Conservation (phyloP, 441 rosid species). For the Pelargonium myrrhifolium region DNA sequence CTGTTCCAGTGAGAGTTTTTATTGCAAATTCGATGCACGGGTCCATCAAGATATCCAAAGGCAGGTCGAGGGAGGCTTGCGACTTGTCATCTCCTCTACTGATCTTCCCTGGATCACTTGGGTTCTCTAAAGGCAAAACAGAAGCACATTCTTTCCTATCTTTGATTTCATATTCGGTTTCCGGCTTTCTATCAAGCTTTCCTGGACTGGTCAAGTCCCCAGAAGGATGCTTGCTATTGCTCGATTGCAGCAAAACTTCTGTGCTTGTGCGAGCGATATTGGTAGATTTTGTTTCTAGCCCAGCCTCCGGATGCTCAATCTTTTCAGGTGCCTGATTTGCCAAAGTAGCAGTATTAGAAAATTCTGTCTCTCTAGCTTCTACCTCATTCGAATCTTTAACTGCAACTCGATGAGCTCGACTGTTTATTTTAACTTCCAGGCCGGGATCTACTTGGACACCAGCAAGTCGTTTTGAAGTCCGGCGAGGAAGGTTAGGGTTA, state of each 20-base stretch:
- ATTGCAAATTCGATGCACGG: conserved; percentile 99
- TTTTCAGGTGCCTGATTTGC: conserved; percentile 6
- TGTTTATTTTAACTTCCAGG: conserved; percentile 45
- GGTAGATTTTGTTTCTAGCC: conserved; percentile 15
- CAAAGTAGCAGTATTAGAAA: conserved; percentile 11
- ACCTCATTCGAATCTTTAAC: conserved; percentile 19
- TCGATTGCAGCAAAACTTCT: conserved; percentile 12
- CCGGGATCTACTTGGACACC: conserved; percentile 62
- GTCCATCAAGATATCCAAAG: conserved; percentile 70
- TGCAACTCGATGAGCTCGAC: conserved; percentile 31
- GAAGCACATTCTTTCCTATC: conserved; percentile 12
- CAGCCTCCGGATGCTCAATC: conserved; percentile 14
- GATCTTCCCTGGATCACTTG: conserved; percentile 8
- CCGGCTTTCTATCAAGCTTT: conserved; percentile 18
- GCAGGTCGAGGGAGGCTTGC: conserved; percentile 34
- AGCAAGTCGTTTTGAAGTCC: conserved; percentile 85
- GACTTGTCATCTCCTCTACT: conserved; percentile 23
- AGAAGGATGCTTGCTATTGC: conserved; percentile 22
- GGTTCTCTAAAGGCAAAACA: conserved; percentile 7
- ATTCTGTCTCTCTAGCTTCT: conserved; percentile 21
- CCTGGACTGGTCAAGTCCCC: conserved; percentile 14
- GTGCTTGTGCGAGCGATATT: conserved; percentile 9
- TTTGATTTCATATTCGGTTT: conserved; percentile 16
- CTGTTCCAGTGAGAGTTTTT: conserved; percentile 68
- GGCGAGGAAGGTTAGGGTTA: conserved; percentile 35